A percentile compares a stretch with the other conserved stretches of the same genome.
Evolutionary conservation across 2,329 filamentous ascomycete genomes (phyloP).

Genomic region (Dothideomycetes sp.): DNA sequence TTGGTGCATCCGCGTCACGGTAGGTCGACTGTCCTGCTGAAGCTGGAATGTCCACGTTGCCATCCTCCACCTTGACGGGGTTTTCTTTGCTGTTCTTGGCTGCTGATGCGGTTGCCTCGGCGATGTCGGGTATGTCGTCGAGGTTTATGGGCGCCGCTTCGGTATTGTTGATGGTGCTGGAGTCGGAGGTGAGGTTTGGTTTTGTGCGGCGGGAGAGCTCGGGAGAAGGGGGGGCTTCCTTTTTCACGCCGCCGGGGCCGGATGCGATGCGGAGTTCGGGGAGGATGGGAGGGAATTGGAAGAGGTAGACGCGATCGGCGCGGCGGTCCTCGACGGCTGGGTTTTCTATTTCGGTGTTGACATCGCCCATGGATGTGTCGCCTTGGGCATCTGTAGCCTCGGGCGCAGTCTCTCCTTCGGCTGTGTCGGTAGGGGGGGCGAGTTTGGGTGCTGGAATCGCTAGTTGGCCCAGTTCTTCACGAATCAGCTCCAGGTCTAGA

Average conservation of each 20-base stretch:
- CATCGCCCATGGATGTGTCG: constrained; percentile 27
- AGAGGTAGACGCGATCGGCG: constrained; percentile 48
- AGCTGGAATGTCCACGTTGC: constrained; percentile 12
- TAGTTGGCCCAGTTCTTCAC: constrained; percentile 35
- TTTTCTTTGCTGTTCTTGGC: not conserved
- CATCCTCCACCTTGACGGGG: constrained; percentile 18
- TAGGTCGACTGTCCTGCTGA: constrained; percentile 12
- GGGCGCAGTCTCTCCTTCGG: constrained; percentile 8
- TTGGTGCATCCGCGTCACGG: constrained; percentile 23
- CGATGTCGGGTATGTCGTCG: constrained; percentile 4
- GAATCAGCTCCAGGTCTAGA: constrained; percentile 33
- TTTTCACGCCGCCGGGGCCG: constrained; percentile 17
- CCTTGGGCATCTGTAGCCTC: constrained; percentile 30
- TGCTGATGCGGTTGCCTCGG: not conserved
- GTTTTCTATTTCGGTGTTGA: constrained; percentile 8
- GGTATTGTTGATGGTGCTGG: not conserved
- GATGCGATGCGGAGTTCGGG: constrained; percentile 39
- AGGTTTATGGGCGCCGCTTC: not conserved
- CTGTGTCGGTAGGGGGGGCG: not conserved
- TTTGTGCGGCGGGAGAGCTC: constrained; percentile 5
- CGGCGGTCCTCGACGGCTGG: constrained; percentile 24
- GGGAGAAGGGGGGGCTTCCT: constrained; percentile 10
- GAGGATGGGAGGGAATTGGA: constrained; percentile 53
- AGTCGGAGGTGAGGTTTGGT: not conserved
- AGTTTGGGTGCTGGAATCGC: constrained; percentile 10